Evolutionary conservation across 2,329 filamentous ascomycete genomes (phyloP).

Genomic region (Emericellopsis cladophorae): DNA sequence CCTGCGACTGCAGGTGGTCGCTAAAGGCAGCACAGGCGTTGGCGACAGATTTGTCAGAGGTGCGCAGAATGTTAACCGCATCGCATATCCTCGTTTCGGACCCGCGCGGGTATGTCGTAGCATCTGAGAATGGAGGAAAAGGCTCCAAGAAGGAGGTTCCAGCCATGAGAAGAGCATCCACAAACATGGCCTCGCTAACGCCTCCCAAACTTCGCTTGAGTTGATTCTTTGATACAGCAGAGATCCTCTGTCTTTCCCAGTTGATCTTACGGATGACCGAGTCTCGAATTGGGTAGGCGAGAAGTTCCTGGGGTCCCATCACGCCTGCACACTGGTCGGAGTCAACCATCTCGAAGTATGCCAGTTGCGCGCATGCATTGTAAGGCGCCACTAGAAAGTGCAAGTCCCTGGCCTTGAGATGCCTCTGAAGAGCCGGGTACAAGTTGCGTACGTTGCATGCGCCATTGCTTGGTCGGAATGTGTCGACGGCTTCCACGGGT

Average conservation of each 20-base stretch:
- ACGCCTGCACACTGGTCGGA: constrained; percentile 61
- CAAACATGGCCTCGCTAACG: constrained; percentile 58
- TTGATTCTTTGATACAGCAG: constrained; percentile 49
- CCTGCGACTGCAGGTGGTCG: constrained; percentile 61
- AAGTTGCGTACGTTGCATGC: constrained; percentile 61
- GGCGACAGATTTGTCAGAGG: constrained; percentile 57
- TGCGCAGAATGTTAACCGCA: constrained; percentile 63
- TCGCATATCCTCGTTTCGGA: constrained; percentile 31
- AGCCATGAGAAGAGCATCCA: constrained; percentile 72
- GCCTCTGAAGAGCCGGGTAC: constrained; percentile 62
- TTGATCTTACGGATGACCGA: constrained; percentile 55
- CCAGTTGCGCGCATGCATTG: constrained; percentile 76
- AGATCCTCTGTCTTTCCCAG: constrained; percentile 55
- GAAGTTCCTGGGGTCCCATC: constrained; percentile 72
- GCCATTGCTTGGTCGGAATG: constrained; percentile 68
- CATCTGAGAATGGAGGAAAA: constrained; percentile 64
- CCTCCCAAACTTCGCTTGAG: constrained; percentile 53
- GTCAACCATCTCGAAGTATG: constrained; percentile 60
- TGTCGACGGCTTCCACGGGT: constrained; percentile 67
- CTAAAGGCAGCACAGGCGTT: constrained; percentile 65
- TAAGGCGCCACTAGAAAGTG: constrained; percentile 78
- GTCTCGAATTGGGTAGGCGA: constrained; percentile 75
- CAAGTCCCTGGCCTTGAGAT: constrained; percentile 55
- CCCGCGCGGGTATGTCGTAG: constrained; percentile 35
- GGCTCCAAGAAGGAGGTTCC: constrained; percentile 70